Conservation (phyloP, 306 rosid genomes). For the Glycine soja region DNA sequence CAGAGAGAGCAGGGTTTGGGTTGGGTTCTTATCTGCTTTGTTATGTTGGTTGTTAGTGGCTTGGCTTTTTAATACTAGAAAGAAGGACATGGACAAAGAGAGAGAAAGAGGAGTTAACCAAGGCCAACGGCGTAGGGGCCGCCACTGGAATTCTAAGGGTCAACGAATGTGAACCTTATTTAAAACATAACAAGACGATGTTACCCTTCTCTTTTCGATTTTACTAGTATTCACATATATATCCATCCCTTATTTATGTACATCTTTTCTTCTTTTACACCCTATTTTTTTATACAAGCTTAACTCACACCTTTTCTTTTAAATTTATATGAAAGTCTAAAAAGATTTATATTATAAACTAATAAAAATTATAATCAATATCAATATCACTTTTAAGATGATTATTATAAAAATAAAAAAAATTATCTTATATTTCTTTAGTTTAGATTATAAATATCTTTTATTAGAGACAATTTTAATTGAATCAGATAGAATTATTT, state of each 20-base stretch:
- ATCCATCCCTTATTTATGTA: conserved; percentile 21
- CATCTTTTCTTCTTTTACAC: background rate
- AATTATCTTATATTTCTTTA: no score
- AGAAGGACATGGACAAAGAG: conserved; percentile 32
- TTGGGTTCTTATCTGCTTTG: conserved; percentile 54
- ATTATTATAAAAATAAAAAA: no score
- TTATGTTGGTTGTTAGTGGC: conserved; percentile 57
- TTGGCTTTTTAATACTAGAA: conserved; percentile 64
- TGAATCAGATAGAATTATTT: no score
- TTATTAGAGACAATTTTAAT: no score
- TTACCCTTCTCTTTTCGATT: conserved; percentile 54
- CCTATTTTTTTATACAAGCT: no score
- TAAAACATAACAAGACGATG: conserved; percentile 43
- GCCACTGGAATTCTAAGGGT: conserved; percentile 81
- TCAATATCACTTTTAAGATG: no score
- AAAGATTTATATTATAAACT: no score
- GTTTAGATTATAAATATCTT: no score
- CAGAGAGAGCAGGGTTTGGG: conserved; percentile 24
- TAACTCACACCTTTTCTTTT: no score
- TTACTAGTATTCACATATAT: conserved; percentile 35
- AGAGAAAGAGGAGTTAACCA: conserved; percentile 48
- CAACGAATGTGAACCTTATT: conserved; percentile 62
- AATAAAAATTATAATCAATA: no score
- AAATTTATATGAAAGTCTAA: no score
- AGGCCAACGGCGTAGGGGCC: conserved; percentile 99